phyloP scores from a whole-genome alignment of 768 basidiomycete species.

The Boletus coccyginus region DNA sequence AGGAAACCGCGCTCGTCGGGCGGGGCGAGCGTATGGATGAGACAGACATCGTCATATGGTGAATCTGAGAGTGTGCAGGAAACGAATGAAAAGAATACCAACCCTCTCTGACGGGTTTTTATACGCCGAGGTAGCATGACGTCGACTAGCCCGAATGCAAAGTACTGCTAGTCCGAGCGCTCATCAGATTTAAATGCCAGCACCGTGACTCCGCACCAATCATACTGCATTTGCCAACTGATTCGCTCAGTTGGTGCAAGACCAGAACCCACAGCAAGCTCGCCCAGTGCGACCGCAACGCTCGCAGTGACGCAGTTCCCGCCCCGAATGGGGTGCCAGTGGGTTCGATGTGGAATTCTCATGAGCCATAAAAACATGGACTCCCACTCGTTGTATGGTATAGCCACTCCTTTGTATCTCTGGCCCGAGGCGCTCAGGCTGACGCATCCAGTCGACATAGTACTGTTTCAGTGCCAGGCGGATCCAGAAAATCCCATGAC shows the following conservation, averaged over 20 bases:
- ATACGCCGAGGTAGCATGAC: constrained; percentile 15
- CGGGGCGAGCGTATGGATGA: constrained; percentile 13
- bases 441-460: not conserved
- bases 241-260: not conserved
- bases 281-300: not conserved
- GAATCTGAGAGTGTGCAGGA: not conserved
- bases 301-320: too few species aligned
- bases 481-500: not conserved
- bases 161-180: not conserved
- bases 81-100: constrained; percentile 3
- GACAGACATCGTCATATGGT: constrained; percentile 1
- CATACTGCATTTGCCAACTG: not conserved
- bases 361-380: not conserved
- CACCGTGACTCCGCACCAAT: not conserved
- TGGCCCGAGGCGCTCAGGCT: not conserved
- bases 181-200: not conserved
- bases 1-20: constrained; percentile 2
- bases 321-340: not conserved
- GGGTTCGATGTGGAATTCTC: constrained; percentile 8
- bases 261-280: not conserved
- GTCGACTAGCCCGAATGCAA: constrained; percentile 9
- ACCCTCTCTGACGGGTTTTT: constrained; percentile 4
- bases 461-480: not conserved
- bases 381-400: not conserved
- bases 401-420: not conserved